phyloP scores from a whole-genome alignment of 1,284 basidiomycete genomes.

The Polyporus tsugae region DNA sequence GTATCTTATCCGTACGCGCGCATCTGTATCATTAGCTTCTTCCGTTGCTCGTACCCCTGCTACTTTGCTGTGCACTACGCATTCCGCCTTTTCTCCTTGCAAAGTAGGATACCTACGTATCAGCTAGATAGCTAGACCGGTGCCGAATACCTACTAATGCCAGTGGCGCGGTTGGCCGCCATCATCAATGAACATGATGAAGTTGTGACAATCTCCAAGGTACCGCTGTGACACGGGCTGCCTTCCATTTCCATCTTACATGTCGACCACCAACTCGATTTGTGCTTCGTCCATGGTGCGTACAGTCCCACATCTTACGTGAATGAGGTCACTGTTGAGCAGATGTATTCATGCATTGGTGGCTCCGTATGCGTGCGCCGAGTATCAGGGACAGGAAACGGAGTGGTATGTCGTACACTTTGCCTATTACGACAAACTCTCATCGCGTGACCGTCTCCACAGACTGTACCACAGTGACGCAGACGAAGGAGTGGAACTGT shows the following conservation, averaged over 20 bases:
- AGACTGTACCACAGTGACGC: conserved; percentile 5
- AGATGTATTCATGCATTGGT: not conserved
- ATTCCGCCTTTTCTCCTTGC: not conserved
- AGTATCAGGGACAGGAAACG: not conserved
- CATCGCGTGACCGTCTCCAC: conserved; percentile 1
- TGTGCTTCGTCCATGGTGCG: not conserved
- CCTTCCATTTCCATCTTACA: not conserved
- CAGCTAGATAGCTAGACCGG: conserved; percentile 9
- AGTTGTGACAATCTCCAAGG: not conserved
- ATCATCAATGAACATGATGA: conserved; percentile 6
- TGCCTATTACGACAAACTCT: not conserved
- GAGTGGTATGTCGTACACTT: not conserved
- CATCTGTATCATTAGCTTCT: conserved; percentile 9
- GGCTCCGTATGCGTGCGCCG: not conserved
- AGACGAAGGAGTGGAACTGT: conserved; percentile 7
- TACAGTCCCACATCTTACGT: not conserved
- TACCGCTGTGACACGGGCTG: not conserved
- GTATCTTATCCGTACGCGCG: not conserved
- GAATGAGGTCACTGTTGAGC: not conserved
- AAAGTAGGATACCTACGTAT: conserved; percentile 1
- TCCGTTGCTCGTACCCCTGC: not conserved
- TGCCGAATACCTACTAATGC: conserved; percentile 5
- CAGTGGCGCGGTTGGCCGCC: conserved; percentile 15
- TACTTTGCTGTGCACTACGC: not conserved
- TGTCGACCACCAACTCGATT: not conserved